Percentiles rank a stretch among this genome's conserved stretches.
Conservation (phyloP, 2,329 filamentous ascomycete genomes). For the Dothideomycetes sp. region DNA sequence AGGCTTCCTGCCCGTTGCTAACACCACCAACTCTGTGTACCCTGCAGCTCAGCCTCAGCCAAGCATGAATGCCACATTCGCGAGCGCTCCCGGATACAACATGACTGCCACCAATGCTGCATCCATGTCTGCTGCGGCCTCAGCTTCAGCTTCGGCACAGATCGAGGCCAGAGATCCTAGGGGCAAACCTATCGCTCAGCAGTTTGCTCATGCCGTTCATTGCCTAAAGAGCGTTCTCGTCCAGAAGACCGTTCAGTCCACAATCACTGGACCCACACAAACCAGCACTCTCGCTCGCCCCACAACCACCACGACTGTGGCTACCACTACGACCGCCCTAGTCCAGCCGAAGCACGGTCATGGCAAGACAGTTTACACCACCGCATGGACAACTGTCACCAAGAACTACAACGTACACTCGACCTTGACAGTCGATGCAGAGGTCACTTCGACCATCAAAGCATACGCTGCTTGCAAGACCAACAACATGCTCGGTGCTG, state of each 20-base stretch:
- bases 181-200: conserved; percentile 4
- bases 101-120: neutral
- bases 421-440: conserved; percentile 2
- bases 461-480: conserved; percentile 14
- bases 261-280: conserved; percentile 7
- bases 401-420: conserved; percentile 9
- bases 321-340: conserved; percentile 6
- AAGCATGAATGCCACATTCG: neutral
- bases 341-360: conserved; percentile 2
- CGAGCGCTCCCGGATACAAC: no score
- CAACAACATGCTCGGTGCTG: conserved; percentile 13
- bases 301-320: conserved; percentile 10
- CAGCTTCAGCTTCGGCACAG: neutral
- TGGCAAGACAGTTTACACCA: conserved; percentile 9
- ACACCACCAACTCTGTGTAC: conserved; percentile 1
- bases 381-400: conserved; percentile 7
- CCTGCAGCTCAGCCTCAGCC: neutral
- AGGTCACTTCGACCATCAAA: conserved; percentile 12
- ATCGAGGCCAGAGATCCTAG: neutral
- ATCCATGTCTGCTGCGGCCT: neutral
- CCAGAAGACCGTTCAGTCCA: conserved; percentile 6
- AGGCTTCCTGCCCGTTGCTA: neutral
- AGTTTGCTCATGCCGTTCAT: conserved; percentile 5
- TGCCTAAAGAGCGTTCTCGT: conserved; percentile 10
- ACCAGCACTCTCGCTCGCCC: conserved; percentile 9